These are phyloP conservation scores for Telfairia occidentalis DNA, from an alignment of 331 rosid genomes.

Conservation along the genomic window DNA sequence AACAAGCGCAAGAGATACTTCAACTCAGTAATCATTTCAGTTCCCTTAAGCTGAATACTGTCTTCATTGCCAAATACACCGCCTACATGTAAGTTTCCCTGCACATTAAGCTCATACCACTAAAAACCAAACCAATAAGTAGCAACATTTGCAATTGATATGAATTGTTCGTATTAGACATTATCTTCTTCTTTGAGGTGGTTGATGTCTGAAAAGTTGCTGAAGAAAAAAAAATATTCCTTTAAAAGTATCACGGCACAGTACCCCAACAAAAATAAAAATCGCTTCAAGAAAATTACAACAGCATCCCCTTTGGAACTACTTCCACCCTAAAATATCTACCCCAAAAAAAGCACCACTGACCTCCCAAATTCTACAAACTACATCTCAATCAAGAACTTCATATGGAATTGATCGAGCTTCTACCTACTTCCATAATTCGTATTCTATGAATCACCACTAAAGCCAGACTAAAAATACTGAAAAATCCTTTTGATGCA, in stretches of 20 bases:
- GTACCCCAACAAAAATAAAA: neutral
- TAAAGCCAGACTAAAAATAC: neutral
- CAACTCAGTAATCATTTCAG: conserved; percentile 54
- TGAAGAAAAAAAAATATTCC: neutral
- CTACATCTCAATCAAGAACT: neutral
- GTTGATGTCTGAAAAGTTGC: neutral
- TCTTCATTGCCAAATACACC: conserved; percentile 66
- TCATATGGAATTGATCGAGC: neutral
- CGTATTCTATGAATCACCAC: neutral
- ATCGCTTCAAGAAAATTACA: neutral
- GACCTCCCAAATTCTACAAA: neutral
- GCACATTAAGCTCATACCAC: conserved; percentile 13
- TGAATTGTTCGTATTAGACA: neutral
- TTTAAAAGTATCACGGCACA: neutral
- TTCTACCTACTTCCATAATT: neutral
- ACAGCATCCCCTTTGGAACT: neutral
- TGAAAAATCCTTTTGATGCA: neutral
- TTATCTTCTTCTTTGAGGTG: neutral
- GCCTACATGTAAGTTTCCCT: conserved; percentile 73
- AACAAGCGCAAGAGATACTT: conserved; percentile 56
- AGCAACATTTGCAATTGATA: neutral
- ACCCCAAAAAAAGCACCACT: neutral
- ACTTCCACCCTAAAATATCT: neutral
- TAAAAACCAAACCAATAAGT: neutral
- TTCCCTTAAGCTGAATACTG: conserved; percentile 56